Evolutionary conservation across 306 rosid species (phyloP).

Genomic region (Rosa lucieae): DNA sequence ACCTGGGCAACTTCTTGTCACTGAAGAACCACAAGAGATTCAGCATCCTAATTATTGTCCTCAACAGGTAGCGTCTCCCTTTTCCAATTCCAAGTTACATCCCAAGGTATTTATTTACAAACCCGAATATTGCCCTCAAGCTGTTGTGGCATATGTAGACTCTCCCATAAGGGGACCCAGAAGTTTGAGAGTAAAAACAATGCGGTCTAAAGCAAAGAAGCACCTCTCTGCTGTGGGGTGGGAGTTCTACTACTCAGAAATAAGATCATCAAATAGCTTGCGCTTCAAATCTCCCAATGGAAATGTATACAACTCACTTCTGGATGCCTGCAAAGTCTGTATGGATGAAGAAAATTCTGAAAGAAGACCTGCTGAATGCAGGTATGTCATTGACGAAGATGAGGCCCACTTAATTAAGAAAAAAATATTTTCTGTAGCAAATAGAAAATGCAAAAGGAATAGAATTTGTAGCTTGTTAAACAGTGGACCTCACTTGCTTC

Average conservation of each 20-base stretch:
- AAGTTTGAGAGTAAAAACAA: not conserved
- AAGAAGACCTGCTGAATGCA: slow-evolving; percentile 24
- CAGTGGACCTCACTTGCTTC: slow-evolving; percentile 36
- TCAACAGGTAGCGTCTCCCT: not conserved
- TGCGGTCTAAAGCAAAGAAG: slow-evolving; percentile 10
- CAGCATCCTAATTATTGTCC: not conserved
- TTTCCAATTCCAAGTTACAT: not conserved
- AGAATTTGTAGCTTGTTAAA: slow-evolving; percentile 14
- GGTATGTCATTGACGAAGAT: slow-evolving; percentile 22
- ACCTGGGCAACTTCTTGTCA: not conserved
- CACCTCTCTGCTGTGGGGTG: slow-evolving; percentile 25
- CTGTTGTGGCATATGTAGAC: slow-evolving; percentile 5
- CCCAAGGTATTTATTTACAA: slow-evolving; percentile 5
- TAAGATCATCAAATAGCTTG: slow-evolving; percentile 4
- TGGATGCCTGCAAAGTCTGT: slow-evolving; percentile 43
- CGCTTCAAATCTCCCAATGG: slow-evolving; percentile 49
- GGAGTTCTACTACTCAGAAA: not conserved
- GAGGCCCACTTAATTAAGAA: slow-evolving; percentile 24
- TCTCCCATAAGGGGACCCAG: not conserved
- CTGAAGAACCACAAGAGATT: slow-evolving; percentile 5
- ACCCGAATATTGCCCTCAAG: slow-evolving; percentile 15
- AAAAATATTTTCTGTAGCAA: slow-evolving; percentile 13
- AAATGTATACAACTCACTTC: slow-evolving; percentile 27
- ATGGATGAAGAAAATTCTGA: slow-evolving; percentile 27
- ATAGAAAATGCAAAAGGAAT: slow-evolving; percentile 15